Evolutionary conservation across 768 basidiomycete species (phyloP).

Genomic region (Calocybe gangraenosa): DNA sequence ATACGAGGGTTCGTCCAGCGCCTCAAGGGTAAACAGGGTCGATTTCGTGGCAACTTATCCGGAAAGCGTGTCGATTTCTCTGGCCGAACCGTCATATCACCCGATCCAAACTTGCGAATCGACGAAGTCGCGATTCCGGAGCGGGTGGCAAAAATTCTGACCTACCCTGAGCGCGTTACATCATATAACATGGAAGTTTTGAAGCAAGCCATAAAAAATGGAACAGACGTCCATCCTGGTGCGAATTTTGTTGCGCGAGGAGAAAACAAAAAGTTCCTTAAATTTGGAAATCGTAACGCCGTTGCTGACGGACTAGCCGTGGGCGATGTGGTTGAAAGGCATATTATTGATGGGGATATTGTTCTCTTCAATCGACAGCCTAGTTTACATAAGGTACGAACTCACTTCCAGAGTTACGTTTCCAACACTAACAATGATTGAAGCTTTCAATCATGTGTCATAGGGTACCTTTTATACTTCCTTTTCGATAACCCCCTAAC

Average conservation of each 20-base stretch:
- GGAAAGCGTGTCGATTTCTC: slow-evolving; percentile 99
- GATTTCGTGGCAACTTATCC: slow-evolving; percentile 96
- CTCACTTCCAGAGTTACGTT: slow-evolving; percentile 6
- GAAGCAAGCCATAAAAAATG: slow-evolving; percentile 77
- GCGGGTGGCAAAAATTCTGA: slow-evolving; percentile 90
- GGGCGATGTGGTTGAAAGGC: slow-evolving; percentile 93
- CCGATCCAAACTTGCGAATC: slow-evolving; percentile 97
- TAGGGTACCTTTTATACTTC: slow-evolving; percentile 47
- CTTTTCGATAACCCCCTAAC: not conserved
- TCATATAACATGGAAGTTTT: slow-evolving; percentile 81
- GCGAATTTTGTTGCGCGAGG: slow-evolving; percentile 90
- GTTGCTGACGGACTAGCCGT: slow-evolving; percentile 80
- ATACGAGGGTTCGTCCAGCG: slow-evolving; percentile 98
- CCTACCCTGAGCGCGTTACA: slow-evolving; percentile 95
- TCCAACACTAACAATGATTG: slow-evolving; percentile 8
- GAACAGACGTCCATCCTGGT: slow-evolving; percentile 88
- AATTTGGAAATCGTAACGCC: slow-evolving; percentile 76
- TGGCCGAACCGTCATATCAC: slow-evolving; percentile 96
- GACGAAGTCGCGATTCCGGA: slow-evolving; percentile 98
- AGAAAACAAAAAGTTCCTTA: slow-evolving; percentile 85
- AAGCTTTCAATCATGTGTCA: slow-evolving; percentile 99
- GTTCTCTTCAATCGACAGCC: slow-evolving; percentile 99
- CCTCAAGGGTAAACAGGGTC: slow-evolving; percentile 97
- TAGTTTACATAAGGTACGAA: slow-evolving; percentile 83
- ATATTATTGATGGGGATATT: slow-evolving; percentile 92